A percentile compares a stretch with the other conserved stretches of the same genome.
Evolutionary conservation across 129 eudicot genomes (phyloP).

Genomic region (Apium graveolens): DNA sequence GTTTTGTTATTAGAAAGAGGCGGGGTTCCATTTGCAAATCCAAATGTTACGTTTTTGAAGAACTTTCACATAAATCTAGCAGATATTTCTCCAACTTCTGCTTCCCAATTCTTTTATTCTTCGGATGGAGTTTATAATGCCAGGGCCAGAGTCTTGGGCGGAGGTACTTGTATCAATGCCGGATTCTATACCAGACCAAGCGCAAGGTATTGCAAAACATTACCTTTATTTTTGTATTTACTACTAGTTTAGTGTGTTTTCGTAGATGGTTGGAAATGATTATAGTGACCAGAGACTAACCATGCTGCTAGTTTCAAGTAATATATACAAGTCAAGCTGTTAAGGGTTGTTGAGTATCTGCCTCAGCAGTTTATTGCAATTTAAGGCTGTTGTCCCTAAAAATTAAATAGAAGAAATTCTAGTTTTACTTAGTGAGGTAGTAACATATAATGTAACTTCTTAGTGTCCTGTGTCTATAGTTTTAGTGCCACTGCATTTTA

Average conservation of each 20-base stretch:
- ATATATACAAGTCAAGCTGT: neutral
- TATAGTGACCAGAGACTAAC: neutral
- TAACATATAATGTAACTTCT: neutral
- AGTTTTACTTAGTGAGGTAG: neutral
- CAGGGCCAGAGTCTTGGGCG: constrained; percentile 84
- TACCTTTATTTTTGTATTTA: neutral
- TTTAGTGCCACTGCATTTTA: neutral
- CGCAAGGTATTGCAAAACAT: constrained; percentile 41
- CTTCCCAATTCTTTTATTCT: constrained; percentile 71
- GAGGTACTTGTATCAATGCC: constrained; percentile 86
- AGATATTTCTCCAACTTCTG: constrained; percentile 61
- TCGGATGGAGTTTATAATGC: constrained; percentile 90
- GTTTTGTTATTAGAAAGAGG: constrained; percentile 86
- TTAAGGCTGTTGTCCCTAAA: neutral
- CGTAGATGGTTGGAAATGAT: neutral
- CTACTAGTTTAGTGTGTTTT: neutral
- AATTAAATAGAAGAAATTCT: neutral
- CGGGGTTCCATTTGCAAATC: constrained; percentile 78
- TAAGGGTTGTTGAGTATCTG: neutral
- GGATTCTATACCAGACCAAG: constrained; percentile 95
- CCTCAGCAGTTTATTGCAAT: neutral
- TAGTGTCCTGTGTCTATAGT: neutral
- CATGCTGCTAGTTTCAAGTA: neutral
- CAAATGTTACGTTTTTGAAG: constrained; percentile 56
- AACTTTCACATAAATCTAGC: constrained; percentile 83